A percentile compares a stretch with the other conserved stretches of the same genome.
phyloP scores from a whole-genome alignment of 2,329 filamentous ascomycete species.

The Fusarium armeniacum region DNA sequence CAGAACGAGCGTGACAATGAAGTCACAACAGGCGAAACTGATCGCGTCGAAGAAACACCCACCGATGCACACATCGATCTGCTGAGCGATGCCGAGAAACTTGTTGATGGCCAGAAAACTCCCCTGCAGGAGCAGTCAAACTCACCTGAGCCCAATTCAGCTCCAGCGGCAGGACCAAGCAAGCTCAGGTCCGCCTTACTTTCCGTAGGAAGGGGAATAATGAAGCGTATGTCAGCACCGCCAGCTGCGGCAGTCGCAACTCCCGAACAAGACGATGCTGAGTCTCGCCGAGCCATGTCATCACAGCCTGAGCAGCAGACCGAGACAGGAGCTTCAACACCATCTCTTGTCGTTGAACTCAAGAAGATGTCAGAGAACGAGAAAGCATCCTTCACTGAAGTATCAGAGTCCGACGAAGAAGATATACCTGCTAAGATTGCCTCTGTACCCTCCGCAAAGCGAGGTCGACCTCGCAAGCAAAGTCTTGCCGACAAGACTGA shows the following conservation, averaged over 20 bases:
- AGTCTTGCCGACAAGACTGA: constrained; percentile 23
- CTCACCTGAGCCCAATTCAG: constrained; percentile 5
- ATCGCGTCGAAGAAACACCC: constrained; percentile 35
- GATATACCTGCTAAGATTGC: neutral
- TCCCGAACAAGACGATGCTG: constrained; percentile 2
- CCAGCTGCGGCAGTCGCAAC: constrained; percentile 16
- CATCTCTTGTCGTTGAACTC: constrained; percentile 35
- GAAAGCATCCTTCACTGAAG: constrained; percentile 33
- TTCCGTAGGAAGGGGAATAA: constrained; percentile 27
- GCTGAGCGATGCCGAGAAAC: neutral
- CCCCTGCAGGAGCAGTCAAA: neutral
- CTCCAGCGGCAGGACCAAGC: constrained; percentile 4
- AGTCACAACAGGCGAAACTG: constrained; percentile 9
- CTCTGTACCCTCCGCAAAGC: constrained; percentile 21
- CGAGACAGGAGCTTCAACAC: constrained; percentile 29
- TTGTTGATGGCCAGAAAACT: constrained; percentile 11
- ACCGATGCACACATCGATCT: constrained; percentile 26
- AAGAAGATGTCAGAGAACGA: constrained; percentile 33
- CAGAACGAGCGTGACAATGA: constrained; percentile 5
- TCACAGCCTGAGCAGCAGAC: constrained; percentile 17
- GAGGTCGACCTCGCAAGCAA: constrained; percentile 35
- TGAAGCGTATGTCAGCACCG: constrained; percentile 41
- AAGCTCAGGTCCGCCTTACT: constrained; percentile 18
- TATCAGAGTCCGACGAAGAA: constrained; percentile 4
- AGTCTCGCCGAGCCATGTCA: constrained; percentile 12